Conservation (phyloP, 2,329 filamentous ascomycete species). For the Hymenoscyphus albidus region DNA sequence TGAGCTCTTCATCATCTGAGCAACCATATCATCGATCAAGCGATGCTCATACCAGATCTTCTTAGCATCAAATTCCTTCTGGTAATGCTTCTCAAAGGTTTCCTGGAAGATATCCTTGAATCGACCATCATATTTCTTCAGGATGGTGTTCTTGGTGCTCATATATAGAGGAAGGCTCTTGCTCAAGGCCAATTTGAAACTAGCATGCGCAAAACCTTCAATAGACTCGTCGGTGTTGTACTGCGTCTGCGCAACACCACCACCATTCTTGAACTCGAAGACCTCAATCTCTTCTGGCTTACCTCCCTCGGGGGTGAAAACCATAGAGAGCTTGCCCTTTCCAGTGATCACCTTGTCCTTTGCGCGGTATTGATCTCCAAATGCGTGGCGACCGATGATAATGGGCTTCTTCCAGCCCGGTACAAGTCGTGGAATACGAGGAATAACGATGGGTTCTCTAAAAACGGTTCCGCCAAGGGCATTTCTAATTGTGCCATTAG, state of each 20-base stretch:
- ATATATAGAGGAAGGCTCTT: conserved; percentile 95
- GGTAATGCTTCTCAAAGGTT: conserved; percentile 84
- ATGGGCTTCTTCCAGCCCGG: conserved; percentile 99
- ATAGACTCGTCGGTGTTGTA: conserved; percentile 99
- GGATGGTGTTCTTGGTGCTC: conserved; percentile 99
- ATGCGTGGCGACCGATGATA: conserved; percentile 97
- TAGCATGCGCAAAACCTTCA: conserved; percentile 88
- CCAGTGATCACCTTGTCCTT: conserved; percentile 84
- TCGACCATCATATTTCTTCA: conserved; percentile 96
- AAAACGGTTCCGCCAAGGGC: conserved; percentile 90
- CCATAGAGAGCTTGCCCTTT: conserved; percentile 86
- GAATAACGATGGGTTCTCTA: conserved; percentile 97
- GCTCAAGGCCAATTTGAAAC: conserved; percentile 88
- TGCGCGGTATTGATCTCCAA: conserved; percentile 97
- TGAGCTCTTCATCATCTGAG: conserved; percentile 99
- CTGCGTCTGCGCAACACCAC: conserved; percentile 88
- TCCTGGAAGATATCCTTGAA: conserved; percentile 99
- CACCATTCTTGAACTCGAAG: conserved; percentile 80
- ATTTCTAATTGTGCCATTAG: conserved; percentile 84
- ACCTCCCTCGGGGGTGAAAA: conserved; percentile 83
- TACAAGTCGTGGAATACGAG: conserved; percentile 85
- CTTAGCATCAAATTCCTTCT: conserved; percentile 83
- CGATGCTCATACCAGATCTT: conserved; percentile 99
- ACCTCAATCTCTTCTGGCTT: conserved; percentile 84
- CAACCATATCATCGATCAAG: conserved; percentile 99